Percentiles rank a stretch among this genome's conserved stretches.
Evolutionary conservation across 164 flowering plant genomes (phyloP).

Genomic region (Magnolia changhungtana): DNA sequence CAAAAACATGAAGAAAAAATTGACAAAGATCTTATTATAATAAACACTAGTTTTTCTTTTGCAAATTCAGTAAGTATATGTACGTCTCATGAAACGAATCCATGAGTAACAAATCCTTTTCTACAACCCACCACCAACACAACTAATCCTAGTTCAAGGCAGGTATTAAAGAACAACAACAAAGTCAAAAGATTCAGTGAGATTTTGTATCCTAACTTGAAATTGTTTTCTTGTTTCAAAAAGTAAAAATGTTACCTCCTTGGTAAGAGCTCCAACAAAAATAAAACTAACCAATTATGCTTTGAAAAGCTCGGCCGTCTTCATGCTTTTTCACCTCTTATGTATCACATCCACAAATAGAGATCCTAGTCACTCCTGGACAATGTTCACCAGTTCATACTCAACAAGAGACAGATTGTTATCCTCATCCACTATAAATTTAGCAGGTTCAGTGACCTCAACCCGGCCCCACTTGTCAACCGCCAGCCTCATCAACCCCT

Average conservation of each 20-base stretch:
- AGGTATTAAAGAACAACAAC: slow-evolving; percentile 1
- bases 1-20: background rate
- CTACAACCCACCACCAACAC: slow-evolving; percentile 3
- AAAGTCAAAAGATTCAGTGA: slow-evolving; percentile 1
- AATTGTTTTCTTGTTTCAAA: slow-evolving; percentile 1
- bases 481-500: slow-evolving; percentile 46
- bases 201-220: slow-evolving; percentile 9
- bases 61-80: slow-evolving; percentile 7
- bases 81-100: slow-evolving; percentile 1
- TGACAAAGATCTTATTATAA: slow-evolving; percentile 6
- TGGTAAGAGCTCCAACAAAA: background rate
- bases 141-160: slow-evolving; percentile 11
- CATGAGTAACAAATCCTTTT: slow-evolving; percentile 6
- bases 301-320: background rate
- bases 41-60: slow-evolving; percentile 2
- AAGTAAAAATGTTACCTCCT: background rate
- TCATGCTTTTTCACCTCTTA: slow-evolving; percentile 3
- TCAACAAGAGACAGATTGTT: slow-evolving; percentile 45
- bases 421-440: background rate
- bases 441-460: slow-evolving; percentile 21
- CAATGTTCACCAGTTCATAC: slow-evolving; percentile 45
- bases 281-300: slow-evolving; percentile 7
- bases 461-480: slow-evolving; percentile 51
- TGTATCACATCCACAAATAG: background rate
- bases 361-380: slow-evolving; percentile 17